Evolutionary conservation across 805 yeast species (phyloP).

Genomic region (Kuraishia capsulata): DNA sequence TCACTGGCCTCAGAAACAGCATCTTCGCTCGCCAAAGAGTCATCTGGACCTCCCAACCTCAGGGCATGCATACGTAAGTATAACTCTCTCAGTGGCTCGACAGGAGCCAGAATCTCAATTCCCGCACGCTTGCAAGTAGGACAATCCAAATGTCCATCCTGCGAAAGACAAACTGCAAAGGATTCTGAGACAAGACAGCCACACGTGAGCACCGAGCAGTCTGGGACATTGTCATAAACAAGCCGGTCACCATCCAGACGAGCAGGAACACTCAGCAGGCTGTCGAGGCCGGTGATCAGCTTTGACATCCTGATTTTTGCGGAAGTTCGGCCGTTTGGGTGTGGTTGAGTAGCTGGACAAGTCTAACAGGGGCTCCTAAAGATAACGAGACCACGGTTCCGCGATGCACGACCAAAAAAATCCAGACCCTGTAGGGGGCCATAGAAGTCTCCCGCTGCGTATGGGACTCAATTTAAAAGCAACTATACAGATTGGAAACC

Average conservation of each 20-base stretch:
- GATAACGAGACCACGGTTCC: background rate
- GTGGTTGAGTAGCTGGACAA: no score
- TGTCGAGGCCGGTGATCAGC: slow-evolving; percentile 8
- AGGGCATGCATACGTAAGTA: no score
- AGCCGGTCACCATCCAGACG: background rate
- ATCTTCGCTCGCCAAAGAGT: slow-evolving; percentile 2
- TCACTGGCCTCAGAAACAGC: slow-evolving; percentile 5
- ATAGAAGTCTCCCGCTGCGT: no score
- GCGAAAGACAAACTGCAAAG: slow-evolving; percentile 14
- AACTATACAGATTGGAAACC: no score
- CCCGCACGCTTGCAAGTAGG: slow-evolving; percentile 23
- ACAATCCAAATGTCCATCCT: slow-evolving; percentile 17
- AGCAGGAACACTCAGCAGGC: slow-evolving; percentile 5
- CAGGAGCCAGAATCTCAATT: slow-evolving; percentile 18
- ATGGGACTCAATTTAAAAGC: no score
- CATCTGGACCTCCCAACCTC: no score
- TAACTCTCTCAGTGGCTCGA: slow-evolving; percentile 23
- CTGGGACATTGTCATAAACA: slow-evolving; percentile 9
- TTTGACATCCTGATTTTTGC: background rate
- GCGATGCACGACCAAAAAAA: background rate
- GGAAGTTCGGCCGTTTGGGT: no score
- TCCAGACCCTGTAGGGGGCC: no score
- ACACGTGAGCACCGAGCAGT: slow-evolving; percentile 25
- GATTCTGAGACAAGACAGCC: slow-evolving; percentile 30
- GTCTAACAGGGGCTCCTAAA: no score